Conservation (phyloP, 2,329 filamentous ascomycete genomes). For the Atkinsonella texensis region DNA sequence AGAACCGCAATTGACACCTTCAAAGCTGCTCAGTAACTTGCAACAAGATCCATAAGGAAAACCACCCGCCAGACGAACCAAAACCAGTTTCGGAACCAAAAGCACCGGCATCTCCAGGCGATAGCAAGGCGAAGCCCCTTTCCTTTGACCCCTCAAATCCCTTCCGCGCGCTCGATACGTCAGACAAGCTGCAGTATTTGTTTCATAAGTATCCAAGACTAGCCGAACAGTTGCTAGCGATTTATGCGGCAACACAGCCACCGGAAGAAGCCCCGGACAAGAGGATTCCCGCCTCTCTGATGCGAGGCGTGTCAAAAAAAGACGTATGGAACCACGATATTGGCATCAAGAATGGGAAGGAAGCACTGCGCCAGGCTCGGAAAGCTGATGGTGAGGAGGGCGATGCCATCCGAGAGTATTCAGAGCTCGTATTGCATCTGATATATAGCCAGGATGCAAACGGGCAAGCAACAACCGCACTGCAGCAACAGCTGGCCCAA, state of each 20-base stretch:
- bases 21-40: constrained; percentile 47
- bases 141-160: constrained; percentile 26
- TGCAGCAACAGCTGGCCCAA: constrained; percentile 33
- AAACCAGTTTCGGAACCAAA: constrained; percentile 11
- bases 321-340: constrained; percentile 45
- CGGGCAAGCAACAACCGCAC: constrained; percentile 22
- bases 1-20: background rate
- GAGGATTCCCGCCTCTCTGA: constrained; percentile 21
- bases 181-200: constrained; percentile 35
- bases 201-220: constrained; percentile 42
- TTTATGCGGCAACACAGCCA: constrained; percentile 37
- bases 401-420: constrained; percentile 49
- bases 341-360: constrained; percentile 43
- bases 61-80: constrained; percentile 31
- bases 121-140: background rate
- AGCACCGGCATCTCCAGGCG: constrained; percentile 3
- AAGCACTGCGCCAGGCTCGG: constrained; percentile 38
- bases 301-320: constrained; percentile 22
- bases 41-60: constrained; percentile 38
- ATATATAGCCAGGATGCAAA: constrained; percentile 22
- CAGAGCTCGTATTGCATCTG: constrained; percentile 40
- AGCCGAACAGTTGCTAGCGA: constrained; percentile 31
- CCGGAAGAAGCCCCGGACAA: constrained; percentile 21
- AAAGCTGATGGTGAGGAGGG: constrained; percentile 40
- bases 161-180: constrained; percentile 39